A percentile compares a stretch with the other conserved stretches of the same genome.
These are phyloP conservation scores for Gymnopilus junonius DNA, from an alignment of 768 basidiomycete species.

Conservation along the genomic window DNA sequence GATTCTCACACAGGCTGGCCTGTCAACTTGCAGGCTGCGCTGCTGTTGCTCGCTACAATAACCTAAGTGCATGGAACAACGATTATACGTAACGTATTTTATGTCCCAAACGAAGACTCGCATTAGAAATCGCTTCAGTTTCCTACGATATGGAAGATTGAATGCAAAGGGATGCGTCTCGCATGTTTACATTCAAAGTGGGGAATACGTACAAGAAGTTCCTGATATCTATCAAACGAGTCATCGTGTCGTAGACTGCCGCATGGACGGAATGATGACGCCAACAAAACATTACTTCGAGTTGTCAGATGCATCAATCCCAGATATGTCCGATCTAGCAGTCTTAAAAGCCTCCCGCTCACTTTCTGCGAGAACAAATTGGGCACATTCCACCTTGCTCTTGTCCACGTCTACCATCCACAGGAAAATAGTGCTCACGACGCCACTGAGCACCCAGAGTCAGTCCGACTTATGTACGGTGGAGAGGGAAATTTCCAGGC, in stretches of 20 bases:
- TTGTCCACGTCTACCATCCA: slow-evolving; percentile 67
- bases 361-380: slow-evolving; percentile 60
- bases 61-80: too few relatives aligned
- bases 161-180: not conserved
- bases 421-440: slow-evolving; percentile 59
- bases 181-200: not conserved
- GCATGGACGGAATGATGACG: not conserved
- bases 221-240: not conserved
- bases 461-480: not conserved
- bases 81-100: too few relatives aligned
- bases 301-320: not conserved
- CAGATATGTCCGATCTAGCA: not conserved
- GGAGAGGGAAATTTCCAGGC: not conserved
- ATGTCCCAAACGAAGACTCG: too few relatives aligned
- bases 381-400: slow-evolving; percentile 65
- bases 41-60: not conserved
- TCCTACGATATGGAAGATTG: slow-evolving; percentile 2
- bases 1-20: not conserved
- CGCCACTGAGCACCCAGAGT: slow-evolving; percentile 39
- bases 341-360: slow-evolving; percentile 28
- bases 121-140: too few relatives aligned
- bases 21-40: not conserved
- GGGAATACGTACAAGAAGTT: not conserved
- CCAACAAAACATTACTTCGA: not conserved
- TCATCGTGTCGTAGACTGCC: not conserved